These are phyloP conservation scores for Calocera viscosa DNA, from an alignment of 768 basidiomycete species.

Conservation along the genomic window DNA sequence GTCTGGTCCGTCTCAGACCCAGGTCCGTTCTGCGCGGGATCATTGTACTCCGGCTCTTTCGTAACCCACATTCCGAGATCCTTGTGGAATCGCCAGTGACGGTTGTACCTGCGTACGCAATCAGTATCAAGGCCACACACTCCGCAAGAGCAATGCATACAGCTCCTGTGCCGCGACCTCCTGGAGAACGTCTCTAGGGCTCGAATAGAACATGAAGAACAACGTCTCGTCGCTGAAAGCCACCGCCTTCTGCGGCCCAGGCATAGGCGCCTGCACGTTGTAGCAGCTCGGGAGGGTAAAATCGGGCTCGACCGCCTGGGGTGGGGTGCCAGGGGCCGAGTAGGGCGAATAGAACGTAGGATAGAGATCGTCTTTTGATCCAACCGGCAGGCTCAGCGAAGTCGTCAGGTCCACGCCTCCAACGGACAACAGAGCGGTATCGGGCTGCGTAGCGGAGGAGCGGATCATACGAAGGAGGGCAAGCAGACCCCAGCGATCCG, in stretches of 20 bases:
- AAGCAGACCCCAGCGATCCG: constrained; percentile 88
- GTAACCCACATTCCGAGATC: constrained; percentile 78
- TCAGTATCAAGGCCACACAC: background rate
- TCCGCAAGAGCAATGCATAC: constrained; percentile 38
- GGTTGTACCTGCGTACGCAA: constrained; percentile 4
- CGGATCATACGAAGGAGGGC: constrained; percentile 79
- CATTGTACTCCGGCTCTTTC: constrained; percentile 65
- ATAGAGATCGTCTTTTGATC: constrained; percentile 59
- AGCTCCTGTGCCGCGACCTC: constrained; percentile 91
- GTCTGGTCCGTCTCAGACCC: constrained; percentile 28
- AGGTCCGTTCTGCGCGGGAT: constrained; percentile 58
- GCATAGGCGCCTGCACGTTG: constrained; percentile 77
- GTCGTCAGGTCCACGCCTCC: constrained; percentile 84
- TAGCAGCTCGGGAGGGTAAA: constrained; percentile 86
- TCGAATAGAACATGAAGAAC: constrained; percentile 96
- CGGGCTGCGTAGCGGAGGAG: constrained; percentile 53
- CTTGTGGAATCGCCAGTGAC: constrained; percentile 87
- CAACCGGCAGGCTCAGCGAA: background rate
- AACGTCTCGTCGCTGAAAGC: constrained; percentile 92
- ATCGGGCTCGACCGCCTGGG: constrained; percentile 79
- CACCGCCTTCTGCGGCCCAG: constrained; percentile 64
- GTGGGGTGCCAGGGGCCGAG: constrained; percentile 72
- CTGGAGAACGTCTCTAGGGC: constrained; percentile 81
- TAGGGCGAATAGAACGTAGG: constrained; percentile 93
- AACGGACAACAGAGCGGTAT: constrained; percentile 67